phyloP scores from a whole-genome alignment of 1,284 basidiomycete genomes.

The Ganoderma meredithae region DNA sequence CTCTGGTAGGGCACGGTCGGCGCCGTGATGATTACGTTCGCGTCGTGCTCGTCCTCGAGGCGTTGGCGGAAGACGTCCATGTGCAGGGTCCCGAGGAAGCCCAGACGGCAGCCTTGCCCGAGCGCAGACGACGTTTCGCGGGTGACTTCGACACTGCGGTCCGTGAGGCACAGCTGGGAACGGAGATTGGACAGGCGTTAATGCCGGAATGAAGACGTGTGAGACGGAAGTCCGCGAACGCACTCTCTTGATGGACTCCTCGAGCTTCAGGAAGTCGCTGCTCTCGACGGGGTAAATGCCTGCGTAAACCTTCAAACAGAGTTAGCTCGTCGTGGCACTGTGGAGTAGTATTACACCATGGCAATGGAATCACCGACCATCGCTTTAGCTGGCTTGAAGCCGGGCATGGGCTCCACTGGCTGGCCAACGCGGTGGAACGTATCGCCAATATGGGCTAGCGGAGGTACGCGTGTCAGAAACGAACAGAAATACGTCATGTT shows the following conservation, averaged over 20 bases:
- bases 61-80: slow-evolving; percentile 98
- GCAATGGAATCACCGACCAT: slow-evolving; percentile 68
- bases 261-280: slow-evolving; percentile 91
- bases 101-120: slow-evolving; percentile 94
- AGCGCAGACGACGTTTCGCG: slow-evolving; percentile 94
- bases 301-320: slow-evolving; percentile 79
- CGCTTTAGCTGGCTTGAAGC: slow-evolving; percentile 91
- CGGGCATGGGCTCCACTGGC: slow-evolving; percentile 86
- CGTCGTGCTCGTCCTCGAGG: slow-evolving; percentile 95
- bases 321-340: slow-evolving; percentile 6
- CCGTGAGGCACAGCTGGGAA: slow-evolving; percentile 81
- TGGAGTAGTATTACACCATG: not conserved
- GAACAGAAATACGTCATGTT: not conserved
- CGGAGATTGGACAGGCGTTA: slow-evolving; percentile 16
- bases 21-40: slow-evolving; percentile 89
- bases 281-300: slow-evolving; percentile 95
- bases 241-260: slow-evolving; percentile 94
- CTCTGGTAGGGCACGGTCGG: slow-evolving; percentile 94
- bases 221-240: slow-evolving; percentile 37
- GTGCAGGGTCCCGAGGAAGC: slow-evolving; percentile 95
- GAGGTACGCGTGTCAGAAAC: slow-evolving; percentile 20
- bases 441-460: slow-evolving; percentile 88
- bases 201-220: slow-evolving; percentile 18
- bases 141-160: slow-evolving; percentile 91
- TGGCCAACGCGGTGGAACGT: slow-evolving; percentile 86